Evolutionary conservation across 768 basidiomycete species (phyloP), one percentile per base, ranked within the genome.

Genomic region (Pluteus cervinus): DNA sequence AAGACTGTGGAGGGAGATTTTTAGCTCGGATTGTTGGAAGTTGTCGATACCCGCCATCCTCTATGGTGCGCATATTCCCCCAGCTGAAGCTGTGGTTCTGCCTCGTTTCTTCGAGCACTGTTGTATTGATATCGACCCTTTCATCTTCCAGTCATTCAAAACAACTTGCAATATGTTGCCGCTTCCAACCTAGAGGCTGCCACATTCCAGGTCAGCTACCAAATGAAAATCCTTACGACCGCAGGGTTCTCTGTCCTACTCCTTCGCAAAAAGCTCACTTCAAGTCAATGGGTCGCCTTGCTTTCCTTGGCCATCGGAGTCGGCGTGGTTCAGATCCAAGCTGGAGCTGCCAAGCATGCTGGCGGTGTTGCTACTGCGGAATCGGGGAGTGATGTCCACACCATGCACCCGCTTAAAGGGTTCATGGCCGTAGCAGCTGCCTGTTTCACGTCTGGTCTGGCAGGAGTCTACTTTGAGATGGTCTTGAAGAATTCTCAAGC

Each of bases 381-480:
- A 15, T 4, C 40, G 18, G 17, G 21, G 6, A 24, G 25, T 3
- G 51, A 61, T 29, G 52, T 56, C 4, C 71, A 78, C 46, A 65
- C 73, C 24, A 93, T 96, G 89, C 74, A 81, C 44, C 78, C 82
- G 7, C 55, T 84, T 43, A 89, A 79, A 44, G 94, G 94, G 0
- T 93, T 98, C 61, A 53, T 86, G 33, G 94, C 94, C 1, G 93
- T 98, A 36, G 71, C 78, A 5, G 77, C 82, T 10, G 92, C 94
- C 0, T 98, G 94, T 65, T 79, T 94, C 56, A 96, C 93, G 0
- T 94, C 91, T 0, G 94, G 94, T 17, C 77, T 98, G 30, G 93
- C 93, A 0, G 93, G 93, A 5, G 93, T 97, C 18, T 98, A 98
- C 64, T 98, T 98, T 49, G 94, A 98, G 65, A 92, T 94, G 86